Percentiles rank a stretch among this genome's conserved stretches.
Conservation (phyloP, 2,329 filamentous ascomycete genomes). For the Alternaria postmessia region DNA sequence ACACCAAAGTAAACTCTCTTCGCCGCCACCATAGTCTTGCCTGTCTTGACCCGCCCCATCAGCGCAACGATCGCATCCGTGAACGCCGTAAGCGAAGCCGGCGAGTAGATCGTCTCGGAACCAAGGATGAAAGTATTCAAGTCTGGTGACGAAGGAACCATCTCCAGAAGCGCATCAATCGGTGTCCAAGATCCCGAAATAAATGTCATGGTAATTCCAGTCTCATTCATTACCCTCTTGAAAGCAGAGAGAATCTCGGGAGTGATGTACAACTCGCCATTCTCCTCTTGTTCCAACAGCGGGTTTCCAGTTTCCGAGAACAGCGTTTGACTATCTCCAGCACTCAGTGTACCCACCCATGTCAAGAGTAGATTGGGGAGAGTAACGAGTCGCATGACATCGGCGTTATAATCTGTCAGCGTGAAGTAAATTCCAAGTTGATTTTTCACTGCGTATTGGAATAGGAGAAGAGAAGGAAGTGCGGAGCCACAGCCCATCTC, state of each 20-base stretch:
- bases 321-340: constrained; percentile 21
- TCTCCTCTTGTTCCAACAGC: constrained; percentile 6
- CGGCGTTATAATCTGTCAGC: constrained; percentile 81
- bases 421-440: constrained; percentile 66
- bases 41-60: constrained; percentile 61
- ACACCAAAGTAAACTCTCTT: constrained; percentile 87
- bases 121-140: constrained; percentile 66
- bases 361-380: constrained; percentile 78
- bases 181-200: constrained; percentile 79
- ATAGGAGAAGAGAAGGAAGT: constrained; percentile 74
- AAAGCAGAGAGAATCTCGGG: constrained; percentile 68
- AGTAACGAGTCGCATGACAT: constrained; percentile 79
- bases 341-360: constrained; percentile 57
- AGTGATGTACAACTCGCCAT: constrained; percentile 70
- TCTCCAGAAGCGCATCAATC: constrained; percentile 62
- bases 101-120: constrained; percentile 85
- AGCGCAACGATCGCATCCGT: constrained; percentile 70
- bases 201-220: constrained; percentile 68
- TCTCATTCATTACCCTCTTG: constrained; percentile 58
- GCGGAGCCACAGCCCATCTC: constrained; percentile 82
- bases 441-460: constrained; percentile 66
- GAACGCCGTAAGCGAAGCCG: constrained; percentile 73
- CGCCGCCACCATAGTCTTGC: constrained; percentile 73
- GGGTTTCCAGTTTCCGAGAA: constrained; percentile 32
- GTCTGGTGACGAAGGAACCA: constrained; percentile 58